A percentile compares a stretch with the other conserved stretches of the same genome.
Evolutionary conservation across 176 grass and related monocot genomes (phyloP).

Genomic region (Ensete glaucum): DNA sequence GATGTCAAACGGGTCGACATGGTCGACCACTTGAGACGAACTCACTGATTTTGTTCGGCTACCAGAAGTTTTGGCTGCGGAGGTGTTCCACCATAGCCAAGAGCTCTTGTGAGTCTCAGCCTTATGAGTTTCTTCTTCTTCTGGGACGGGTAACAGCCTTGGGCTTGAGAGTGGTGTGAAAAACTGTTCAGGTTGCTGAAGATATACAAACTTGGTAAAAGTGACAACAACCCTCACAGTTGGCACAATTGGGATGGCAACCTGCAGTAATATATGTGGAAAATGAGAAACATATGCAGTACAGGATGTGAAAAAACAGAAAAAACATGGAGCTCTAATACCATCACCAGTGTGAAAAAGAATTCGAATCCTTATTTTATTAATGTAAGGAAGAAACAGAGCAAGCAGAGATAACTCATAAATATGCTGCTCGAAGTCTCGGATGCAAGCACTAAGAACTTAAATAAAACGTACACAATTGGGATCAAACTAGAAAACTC

Average conservation of each 20-base stretch:
- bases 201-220: slow-evolving; percentile 83
- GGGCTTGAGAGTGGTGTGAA: slow-evolving; percentile 97
- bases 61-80: slow-evolving; percentile 22
- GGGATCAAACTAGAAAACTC: background rate
- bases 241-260: slow-evolving; percentile 87
- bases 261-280: slow-evolving; percentile 31
- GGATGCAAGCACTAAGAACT: background rate
- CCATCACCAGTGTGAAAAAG: background rate
- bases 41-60: slow-evolving; percentile 60
- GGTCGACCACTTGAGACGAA: slow-evolving; percentile 61
- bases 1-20: slow-evolving; percentile 64
- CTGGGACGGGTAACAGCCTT: slow-evolving; percentile 41
- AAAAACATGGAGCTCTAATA: background rate
- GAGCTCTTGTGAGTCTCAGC: slow-evolving; percentile 54
- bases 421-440: background rate
- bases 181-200: slow-evolving; percentile 75
- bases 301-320: too few species aligned
- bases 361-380: background rate
- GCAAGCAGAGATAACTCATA: background rate
- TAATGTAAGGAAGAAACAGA: background rate
- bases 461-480: background rate
- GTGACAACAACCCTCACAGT: slow-evolving; percentile 86
- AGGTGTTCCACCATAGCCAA: slow-evolving; percentile 46
- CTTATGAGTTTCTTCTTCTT: slow-evolving; percentile 33
- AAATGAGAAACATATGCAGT: background rate